Conservation (phyloP, 78 protist species). For the slime mould (Dictyostelium discoideum) region DNA sequence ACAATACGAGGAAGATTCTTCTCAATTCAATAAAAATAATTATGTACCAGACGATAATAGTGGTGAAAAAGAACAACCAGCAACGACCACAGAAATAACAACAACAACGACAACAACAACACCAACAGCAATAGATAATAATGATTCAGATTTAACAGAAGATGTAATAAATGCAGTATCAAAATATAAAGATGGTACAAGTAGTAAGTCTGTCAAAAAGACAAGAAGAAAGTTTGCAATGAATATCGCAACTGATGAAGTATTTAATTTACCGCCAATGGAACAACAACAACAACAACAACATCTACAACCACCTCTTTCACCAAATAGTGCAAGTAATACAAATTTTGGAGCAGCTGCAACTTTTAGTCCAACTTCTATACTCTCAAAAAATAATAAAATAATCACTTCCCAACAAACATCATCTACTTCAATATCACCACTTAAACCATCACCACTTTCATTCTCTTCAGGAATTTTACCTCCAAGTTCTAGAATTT, state of each 20-base stretch:
- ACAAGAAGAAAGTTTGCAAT: slow-evolving; percentile 63
- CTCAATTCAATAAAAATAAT: background rate
- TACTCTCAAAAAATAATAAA: background rate
- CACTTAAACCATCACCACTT: slow-evolving; percentile 18
- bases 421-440: background rate
- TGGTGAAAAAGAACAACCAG: background rate
- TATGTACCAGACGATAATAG: background rate
- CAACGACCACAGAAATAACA: background rate
- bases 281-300: background rate
- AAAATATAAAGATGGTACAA: slow-evolving; percentile 15
- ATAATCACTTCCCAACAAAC: background rate
- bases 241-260: slow-evolving; percentile 11
- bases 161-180: slow-evolving; percentile 2
- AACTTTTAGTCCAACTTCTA: background rate
- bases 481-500: background rate
- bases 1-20: background rate
- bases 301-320: background rate
- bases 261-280: background rate
- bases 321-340: background rate
- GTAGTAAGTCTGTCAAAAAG: slow-evolving; percentile 16
- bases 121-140: background rate
- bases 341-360: background rate
- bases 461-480: slow-evolving; percentile 1
- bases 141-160: background rate
- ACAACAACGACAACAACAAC: too few species aligned